A percentile compares a stretch with the other conserved stretches of the same genome.
These are phyloP conservation scores for Drosera capensis DNA, from an alignment of 148 eudicot species.

Conservation along the genomic window DNA sequence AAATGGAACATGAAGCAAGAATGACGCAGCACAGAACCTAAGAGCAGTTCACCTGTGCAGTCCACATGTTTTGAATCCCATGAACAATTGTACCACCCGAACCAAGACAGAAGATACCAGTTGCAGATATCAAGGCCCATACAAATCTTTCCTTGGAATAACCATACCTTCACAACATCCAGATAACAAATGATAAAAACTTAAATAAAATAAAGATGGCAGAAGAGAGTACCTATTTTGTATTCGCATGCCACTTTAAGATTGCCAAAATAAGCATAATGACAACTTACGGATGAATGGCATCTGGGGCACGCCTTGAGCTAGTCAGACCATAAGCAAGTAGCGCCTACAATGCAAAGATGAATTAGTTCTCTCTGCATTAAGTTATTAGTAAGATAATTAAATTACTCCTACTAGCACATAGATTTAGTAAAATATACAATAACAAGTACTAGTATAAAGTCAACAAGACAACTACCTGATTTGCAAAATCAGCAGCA, in stretches of 20 bases:
- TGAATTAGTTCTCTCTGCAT: slow-evolving; percentile 26
- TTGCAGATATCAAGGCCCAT: slow-evolving; percentile 99
- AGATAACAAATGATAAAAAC: slow-evolving; percentile 7
- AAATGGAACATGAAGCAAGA: neutral
- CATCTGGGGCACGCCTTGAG: slow-evolving; percentile 97
- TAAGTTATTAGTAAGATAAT: slow-evolving; percentile 8
- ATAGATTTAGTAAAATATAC: neutral
- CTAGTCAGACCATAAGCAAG: slow-evolving; percentile 94
- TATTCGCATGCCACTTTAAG: neutral
- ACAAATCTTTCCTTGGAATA: slow-evolving; percentile 97
- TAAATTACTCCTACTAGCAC: slow-evolving; percentile 5
- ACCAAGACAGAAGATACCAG: slow-evolving; percentile 96
- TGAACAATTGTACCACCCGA: slow-evolving; percentile 93
- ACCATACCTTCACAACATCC: slow-evolving; percentile 65
- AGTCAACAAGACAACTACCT: slow-evolving; percentile 25
- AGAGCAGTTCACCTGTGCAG: slow-evolving; percentile 40
- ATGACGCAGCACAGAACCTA: too few relatives aligned
- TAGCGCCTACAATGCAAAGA: slow-evolving; percentile 59
- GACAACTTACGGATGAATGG: slow-evolving; percentile 81
- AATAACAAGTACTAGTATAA: slow-evolving; percentile 3
- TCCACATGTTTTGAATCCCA: slow-evolving; percentile 85
- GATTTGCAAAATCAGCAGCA: slow-evolving; percentile 90
- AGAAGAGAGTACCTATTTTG: neutral
- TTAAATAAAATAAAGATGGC: neutral
- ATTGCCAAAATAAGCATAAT: neutral